These are phyloP conservation scores for Nitzschia inconspicua DNA, from an alignment of 108 stramenopile genomes.

Conservation along the genomic window DNA sequence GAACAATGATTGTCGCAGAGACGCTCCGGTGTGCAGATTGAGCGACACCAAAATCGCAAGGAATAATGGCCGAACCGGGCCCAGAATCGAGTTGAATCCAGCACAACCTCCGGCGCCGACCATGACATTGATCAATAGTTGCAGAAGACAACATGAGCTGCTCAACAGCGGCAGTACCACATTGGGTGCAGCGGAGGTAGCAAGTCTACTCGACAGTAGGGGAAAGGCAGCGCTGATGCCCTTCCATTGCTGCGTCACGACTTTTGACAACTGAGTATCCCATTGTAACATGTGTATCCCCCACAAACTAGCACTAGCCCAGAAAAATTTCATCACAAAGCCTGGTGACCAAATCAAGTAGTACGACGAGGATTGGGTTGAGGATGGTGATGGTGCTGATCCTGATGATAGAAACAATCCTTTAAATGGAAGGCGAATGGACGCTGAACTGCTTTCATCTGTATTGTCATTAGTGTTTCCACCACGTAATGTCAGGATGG, in stretches of 20 bases:
- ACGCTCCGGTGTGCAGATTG: background rate
- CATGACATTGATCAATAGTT: slow-evolving; percentile 63
- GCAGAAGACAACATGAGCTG: slow-evolving; percentile 77
- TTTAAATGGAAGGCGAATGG: no score
- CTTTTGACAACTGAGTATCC: no score
- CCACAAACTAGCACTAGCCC: slow-evolving; percentile 2
- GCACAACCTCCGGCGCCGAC: slow-evolving; percentile 70
- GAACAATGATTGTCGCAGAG: slow-evolving; percentile 4
- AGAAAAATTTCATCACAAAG: slow-evolving; percentile 18
- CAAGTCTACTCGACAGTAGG: slow-evolving; percentile 11
- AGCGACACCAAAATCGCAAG: slow-evolving; percentile 28
- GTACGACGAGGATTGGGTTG: slow-evolving; percentile 12
- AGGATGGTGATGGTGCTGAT: background rate
- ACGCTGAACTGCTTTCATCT: no score
- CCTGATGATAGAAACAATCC: no score
- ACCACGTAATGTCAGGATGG: no score
- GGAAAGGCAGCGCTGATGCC: background rate
- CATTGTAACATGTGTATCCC: no score
- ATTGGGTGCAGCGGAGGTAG: slow-evolving; percentile 13
- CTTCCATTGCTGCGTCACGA: no score
- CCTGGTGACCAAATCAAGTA: slow-evolving; percentile 31
- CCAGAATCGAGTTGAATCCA: slow-evolving; percentile 79
- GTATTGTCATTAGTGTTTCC: no score
- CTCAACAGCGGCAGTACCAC: slow-evolving; percentile 53
- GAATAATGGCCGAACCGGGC: slow-evolving; percentile 62